Evolutionary conservation across 352 stramenopile genomes (phyloP).

Genomic region (Ophiocytium majus): DNA sequence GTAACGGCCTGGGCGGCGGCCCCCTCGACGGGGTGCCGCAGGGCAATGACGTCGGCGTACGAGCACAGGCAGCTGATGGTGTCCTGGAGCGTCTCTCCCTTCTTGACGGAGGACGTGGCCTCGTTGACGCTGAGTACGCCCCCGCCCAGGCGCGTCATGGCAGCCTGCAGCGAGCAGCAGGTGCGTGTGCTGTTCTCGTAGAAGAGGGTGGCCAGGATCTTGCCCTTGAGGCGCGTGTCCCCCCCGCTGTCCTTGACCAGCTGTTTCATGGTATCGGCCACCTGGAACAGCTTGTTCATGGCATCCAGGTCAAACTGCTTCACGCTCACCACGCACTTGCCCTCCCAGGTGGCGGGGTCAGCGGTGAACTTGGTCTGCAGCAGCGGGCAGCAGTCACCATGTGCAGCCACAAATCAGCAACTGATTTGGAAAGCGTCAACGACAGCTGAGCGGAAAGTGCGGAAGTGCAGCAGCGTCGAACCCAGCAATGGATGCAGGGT

Average conservation of each 20-base stretch:
- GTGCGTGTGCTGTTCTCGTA: constrained; percentile 97
- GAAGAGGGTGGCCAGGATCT: constrained; percentile 91
- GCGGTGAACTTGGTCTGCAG: constrained; percentile 45
- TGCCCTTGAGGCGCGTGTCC: constrained; percentile 36
- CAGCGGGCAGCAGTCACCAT: no score
- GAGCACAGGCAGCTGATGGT: constrained; percentile 93
- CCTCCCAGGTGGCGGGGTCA: constrained; percentile 37
- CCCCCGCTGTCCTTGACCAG: constrained; percentile 29
- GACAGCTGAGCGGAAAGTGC: neutral
- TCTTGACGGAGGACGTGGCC: constrained; percentile 87
- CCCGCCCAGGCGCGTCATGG: constrained; percentile 92
- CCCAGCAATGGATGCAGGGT: neutral
- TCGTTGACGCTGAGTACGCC: constrained; percentile 89
- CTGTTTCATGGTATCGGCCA: constrained; percentile 40
- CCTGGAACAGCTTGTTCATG: constrained; percentile 37
- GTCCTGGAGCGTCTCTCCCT: constrained; percentile 93
- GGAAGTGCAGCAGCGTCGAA: neutral
- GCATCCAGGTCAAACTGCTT: constrained; percentile 36
- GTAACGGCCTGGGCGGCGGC: constrained; percentile 38
- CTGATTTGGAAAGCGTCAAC: neutral
- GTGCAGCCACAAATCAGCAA: no score
- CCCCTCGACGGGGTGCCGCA: constrained; percentile 86
- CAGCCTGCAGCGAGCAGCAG: constrained; percentile 93
- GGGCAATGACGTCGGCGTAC: constrained; percentile 84
- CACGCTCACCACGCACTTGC: constrained; percentile 51